These are phyloP conservation scores for Tephrocybe sp. DNA, from an alignment of 768 basidiomycete genomes.

Conservation along the genomic window DNA sequence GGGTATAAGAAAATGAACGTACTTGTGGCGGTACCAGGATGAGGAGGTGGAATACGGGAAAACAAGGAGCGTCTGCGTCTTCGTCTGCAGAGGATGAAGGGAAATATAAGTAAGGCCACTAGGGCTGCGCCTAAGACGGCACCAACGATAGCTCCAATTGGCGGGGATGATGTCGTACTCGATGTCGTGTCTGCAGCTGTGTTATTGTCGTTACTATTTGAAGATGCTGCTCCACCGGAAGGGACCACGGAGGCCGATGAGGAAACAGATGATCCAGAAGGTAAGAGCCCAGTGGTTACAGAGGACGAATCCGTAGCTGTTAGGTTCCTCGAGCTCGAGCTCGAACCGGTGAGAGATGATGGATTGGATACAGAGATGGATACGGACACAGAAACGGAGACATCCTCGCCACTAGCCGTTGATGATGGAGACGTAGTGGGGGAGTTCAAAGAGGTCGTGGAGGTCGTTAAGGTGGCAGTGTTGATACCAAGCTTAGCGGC, in stretches of 20 bases:
- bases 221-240: neutral
- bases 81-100: neutral
- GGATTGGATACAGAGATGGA: neutral
- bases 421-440: neutral
- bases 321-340: too few relatives aligned
- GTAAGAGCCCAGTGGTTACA: too few relatives aligned
- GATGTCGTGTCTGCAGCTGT: neutral
- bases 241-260: too few relatives aligned
- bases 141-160: neutral
- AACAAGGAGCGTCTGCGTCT: neutral
- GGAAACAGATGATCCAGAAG: neutral
- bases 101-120: neutral
- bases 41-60: neutral
- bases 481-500: constrained; percentile 1
- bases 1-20: neutral
- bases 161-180: neutral
- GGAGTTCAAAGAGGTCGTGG: neutral
- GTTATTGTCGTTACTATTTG: neutral
- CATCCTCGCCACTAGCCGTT: neutral
- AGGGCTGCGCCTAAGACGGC: neutral
- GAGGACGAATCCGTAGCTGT: too few relatives aligned
- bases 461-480: neutral
- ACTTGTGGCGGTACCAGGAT: neutral
- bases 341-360: too few relatives aligned
- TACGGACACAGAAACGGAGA: too few relatives aligned